Conservation (phyloP, 116 monocot genomes). For the Dioscorea cayenensis region DNA sequence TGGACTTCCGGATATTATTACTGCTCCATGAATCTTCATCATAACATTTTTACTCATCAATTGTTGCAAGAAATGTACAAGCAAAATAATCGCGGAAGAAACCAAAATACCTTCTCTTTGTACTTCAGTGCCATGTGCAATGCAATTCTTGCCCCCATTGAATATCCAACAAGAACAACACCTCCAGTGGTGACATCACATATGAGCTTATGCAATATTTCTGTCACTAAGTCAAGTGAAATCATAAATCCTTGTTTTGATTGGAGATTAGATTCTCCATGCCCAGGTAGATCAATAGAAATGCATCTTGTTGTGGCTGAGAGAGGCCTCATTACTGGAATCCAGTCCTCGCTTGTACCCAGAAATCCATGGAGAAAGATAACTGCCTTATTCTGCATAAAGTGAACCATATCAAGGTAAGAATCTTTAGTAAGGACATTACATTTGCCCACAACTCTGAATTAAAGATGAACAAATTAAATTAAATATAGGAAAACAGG, state of each 20-base stretch:
- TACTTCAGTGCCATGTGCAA: constrained; percentile 77
- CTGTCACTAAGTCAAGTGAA: constrained; percentile 58
- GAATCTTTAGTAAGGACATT: background rate
- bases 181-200: constrained; percentile 34
- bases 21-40: constrained; percentile 61
- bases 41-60: background rate
- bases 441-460: no score
- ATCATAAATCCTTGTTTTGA: constrained; percentile 12
- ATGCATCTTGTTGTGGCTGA: constrained; percentile 50
- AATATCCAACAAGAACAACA: constrained; percentile 85
- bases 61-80: background rate
- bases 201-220: constrained; percentile 50
- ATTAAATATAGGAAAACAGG: no score
- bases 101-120: constrained; percentile 55
- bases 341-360: constrained; percentile 79
- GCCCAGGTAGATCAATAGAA: constrained; percentile 88
- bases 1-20: constrained; percentile 91
- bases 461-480: no score
- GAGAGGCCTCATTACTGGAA: constrained; percentile 77
- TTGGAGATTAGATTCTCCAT: constrained; percentile 53
- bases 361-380: constrained; percentile 94
- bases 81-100: background rate
- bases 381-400: constrained; percentile 46
- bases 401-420: background rate
- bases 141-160: constrained; percentile 95